A percentile compares a stretch with the other conserved stretches of the same genome.
Evolutionary conservation across 495 filamentous ascomycete species (phyloP).

Genomic region (Xylaria longipes): DNA sequence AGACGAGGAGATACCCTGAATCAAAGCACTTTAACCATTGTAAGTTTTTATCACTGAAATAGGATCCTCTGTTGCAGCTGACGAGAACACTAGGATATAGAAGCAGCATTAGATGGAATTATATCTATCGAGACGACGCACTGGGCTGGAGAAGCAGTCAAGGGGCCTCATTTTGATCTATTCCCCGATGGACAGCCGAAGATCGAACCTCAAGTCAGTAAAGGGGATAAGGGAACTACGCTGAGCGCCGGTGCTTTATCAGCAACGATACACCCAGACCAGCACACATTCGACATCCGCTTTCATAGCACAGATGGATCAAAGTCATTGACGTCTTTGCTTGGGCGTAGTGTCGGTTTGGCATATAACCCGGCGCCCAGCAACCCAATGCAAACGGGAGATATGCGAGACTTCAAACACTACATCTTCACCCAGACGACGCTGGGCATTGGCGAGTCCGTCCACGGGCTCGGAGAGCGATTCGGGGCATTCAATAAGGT

Average conservation of each 20-base stretch:
- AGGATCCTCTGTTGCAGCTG: conserved; percentile 32
- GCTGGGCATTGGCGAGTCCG: conserved; percentile 68
- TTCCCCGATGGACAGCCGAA: conserved; percentile 58
- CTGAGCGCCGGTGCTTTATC: conserved; percentile 62
- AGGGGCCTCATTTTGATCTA: conserved; percentile 69
- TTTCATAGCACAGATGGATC: conserved; percentile 58
- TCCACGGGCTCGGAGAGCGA: conserved; percentile 73
- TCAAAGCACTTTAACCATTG: conserved; percentile 54
- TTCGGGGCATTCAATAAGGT: conserved; percentile 76
- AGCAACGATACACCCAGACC: conserved; percentile 56
- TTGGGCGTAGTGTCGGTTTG: conserved; percentile 64
- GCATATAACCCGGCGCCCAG: conserved; percentile 59
- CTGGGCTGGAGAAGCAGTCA: conserved; percentile 63
- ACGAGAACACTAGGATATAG: conserved; percentile 54
- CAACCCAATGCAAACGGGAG: conserved; percentile 58
- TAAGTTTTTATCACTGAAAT: conserved; percentile 30
- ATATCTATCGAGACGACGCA: conserved; percentile 69
- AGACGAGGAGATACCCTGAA: conserved; percentile 65
- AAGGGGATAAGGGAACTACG: conserved; percentile 55
- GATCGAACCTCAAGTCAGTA: conserved; percentile 54
- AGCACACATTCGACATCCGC: conserved; percentile 63
- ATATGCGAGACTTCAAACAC: conserved; percentile 61
- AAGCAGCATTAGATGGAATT: conserved; percentile 63
- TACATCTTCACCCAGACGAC: conserved; percentile 69
- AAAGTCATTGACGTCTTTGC: conserved; percentile 63